Conservation (phyloP, 169 alveolate species). For the Plasmodium coatneyi region DNA sequence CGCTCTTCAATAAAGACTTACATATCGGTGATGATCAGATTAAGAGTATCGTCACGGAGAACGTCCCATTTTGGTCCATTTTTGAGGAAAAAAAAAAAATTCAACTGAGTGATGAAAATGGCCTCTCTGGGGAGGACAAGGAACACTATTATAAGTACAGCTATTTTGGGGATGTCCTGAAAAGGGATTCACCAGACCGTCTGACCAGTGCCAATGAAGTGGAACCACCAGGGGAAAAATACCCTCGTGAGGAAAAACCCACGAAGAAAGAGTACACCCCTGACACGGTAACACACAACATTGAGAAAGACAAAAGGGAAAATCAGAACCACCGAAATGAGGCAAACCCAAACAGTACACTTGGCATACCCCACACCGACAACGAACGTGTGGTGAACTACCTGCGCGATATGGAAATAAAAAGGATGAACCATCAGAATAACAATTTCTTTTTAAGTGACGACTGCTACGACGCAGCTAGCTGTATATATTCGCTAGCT, state of each 20-base stretch:
- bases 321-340: not conserved
- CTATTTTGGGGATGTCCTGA: not conserved
- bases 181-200: not conserved
- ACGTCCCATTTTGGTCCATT: constrained; percentile 58
- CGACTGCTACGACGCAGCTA: constrained; percentile 66
- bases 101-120: constrained; percentile 2
- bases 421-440: constrained; percentile 47
- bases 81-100: constrained; percentile 72
- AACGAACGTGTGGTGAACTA: not conserved
- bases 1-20: constrained; percentile 23
- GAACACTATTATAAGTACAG: constrained; percentile 15
- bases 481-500: constrained; percentile 49
- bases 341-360: not conserved
- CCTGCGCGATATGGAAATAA: constrained; percentile 51
- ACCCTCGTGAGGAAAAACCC: not conserved
- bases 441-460: constrained; percentile 68
- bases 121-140: not conserved
- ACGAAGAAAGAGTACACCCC: not conserved
- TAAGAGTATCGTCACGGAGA: constrained; percentile 39
- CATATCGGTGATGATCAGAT: constrained; percentile 34
- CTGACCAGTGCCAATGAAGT: not conserved
- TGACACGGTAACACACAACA: not conserved
- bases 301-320: not conserved
- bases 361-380: not conserved
- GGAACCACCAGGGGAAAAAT: not conserved